These are phyloP conservation scores for Quercus engelmannii DNA, from an alignment of 306 rosid species.

Conservation along the genomic window DNA sequence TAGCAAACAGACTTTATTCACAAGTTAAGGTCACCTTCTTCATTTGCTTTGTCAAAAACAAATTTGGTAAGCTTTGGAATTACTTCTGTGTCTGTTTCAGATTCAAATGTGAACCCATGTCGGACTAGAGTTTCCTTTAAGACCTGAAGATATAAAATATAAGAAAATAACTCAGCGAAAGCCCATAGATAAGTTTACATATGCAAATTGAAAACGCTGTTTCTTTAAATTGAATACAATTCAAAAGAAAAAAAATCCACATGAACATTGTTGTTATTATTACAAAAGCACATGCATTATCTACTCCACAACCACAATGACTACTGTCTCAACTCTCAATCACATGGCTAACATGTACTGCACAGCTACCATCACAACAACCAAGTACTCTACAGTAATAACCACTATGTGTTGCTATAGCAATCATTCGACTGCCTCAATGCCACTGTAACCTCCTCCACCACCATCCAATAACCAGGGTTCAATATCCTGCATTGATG, in stretches of 20 bases:
- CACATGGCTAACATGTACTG: neutral
- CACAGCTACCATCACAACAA: no score
- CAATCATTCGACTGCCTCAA: no score
- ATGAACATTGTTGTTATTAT: neutral
- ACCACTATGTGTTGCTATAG: no score
- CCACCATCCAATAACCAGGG: no score
- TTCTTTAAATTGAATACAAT: neutral
- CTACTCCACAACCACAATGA: neutral
- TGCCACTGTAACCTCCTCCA: no score
- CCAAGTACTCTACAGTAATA: no score
- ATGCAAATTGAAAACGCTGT: neutral
- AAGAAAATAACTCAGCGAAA: constrained; percentile 13
- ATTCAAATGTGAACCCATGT: constrained; percentile 81
- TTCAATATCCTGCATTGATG: neutral
- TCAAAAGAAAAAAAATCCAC: neutral
- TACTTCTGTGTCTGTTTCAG: constrained; percentile 96
- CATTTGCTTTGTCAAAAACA: constrained; percentile 87
- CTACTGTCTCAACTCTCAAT: neutral
- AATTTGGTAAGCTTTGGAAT: constrained; percentile 96
- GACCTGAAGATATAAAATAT: constrained; percentile 51
- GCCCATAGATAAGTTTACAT: neutral
- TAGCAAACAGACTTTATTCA: neutral
- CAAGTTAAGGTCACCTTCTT: constrained; percentile 50
- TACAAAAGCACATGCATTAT: neutral
- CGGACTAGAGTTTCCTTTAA: constrained; percentile 77